Evolutionary conservation across 2,329 filamentous ascomycete species (phyloP).

Genomic region (Phialophora tarda): DNA sequence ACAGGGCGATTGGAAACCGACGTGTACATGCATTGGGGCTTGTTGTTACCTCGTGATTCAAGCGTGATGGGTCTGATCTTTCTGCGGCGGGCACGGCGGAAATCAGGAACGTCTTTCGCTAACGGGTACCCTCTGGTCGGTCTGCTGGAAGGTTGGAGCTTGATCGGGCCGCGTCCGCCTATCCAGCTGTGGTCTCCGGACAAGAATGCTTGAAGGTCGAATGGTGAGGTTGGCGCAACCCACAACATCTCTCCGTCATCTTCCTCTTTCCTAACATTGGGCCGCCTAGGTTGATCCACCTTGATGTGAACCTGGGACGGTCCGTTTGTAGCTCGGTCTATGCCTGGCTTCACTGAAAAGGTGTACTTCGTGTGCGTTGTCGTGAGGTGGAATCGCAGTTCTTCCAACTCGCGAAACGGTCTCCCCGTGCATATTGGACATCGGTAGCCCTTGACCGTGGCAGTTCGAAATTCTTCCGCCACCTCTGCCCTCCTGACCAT

Average conservation of each 20-base stretch:
- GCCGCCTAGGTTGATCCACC: constrained; percentile 17
- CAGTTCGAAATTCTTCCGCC: constrained; percentile 20
- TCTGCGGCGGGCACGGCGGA: constrained; percentile 29
- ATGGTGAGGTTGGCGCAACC: constrained; percentile 33
- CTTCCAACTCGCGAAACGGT: constrained; percentile 26
- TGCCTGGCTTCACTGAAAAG: constrained; percentile 29
- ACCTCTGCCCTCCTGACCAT: constrained; percentile 2
- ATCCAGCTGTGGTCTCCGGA: constrained; percentile 34
- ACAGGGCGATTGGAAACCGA: constrained; percentile 37
- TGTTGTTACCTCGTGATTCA: constrained; percentile 12
- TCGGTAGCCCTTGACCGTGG: constrained; percentile 31
- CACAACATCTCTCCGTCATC: constrained; percentile 25
- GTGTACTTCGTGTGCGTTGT: constrained; percentile 36
- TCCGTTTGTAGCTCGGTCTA: constrained; percentile 12
- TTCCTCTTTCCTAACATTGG: constrained; percentile 19
- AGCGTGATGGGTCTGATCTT: constrained; percentile 31
- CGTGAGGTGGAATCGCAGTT: constrained; percentile 37
- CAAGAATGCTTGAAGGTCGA: constrained; percentile 35
- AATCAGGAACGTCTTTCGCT: constrained; percentile 32
- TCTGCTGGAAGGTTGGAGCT: constrained; percentile 11
- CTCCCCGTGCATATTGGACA: constrained; percentile 34
- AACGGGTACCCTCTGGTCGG: constrained; percentile 22
- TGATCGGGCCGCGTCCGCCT: constrained; percentile 11
- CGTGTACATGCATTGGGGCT: constrained; percentile 29
- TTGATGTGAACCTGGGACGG: constrained; percentile 30